These are phyloP conservation scores for Coniochaeta sp. DNA, from an alignment of 2,329 filamentous ascomycete genomes.

Conservation along the genomic window DNA sequence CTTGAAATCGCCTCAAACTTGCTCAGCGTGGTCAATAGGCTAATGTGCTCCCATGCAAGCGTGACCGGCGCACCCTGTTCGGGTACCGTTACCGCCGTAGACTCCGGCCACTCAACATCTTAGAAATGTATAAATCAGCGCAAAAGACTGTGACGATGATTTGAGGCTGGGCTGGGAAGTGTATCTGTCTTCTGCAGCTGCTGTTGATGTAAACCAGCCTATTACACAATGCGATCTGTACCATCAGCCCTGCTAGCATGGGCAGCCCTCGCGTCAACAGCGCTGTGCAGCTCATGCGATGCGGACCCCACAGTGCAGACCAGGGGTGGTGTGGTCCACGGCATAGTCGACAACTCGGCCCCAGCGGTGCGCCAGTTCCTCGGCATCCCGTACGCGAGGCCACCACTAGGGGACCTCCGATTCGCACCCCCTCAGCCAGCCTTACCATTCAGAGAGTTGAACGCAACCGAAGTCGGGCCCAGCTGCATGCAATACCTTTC, in stretches of 20 bases:
- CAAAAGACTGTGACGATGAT: no score
- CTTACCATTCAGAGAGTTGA: constrained; percentile 7
- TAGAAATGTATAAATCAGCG: no score
- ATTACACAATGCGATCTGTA: not conserved
- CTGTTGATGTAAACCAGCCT: no score
- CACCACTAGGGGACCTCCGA: constrained; percentile 17
- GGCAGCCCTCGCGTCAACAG: not conserved
- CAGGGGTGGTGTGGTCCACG: constrained; percentile 8
- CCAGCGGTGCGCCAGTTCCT: constrained; percentile 19
- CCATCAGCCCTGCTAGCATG: not conserved
- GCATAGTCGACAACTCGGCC: constrained; percentile 7
- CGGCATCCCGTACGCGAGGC: constrained; percentile 21
- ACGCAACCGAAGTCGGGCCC: constrained; percentile 11
- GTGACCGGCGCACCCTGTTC: no score
- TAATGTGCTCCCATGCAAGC: no score
- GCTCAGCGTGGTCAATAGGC: no score
- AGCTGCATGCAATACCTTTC: constrained; percentile 16
- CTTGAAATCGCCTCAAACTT: no score
- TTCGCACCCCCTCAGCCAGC: constrained; percentile 16
- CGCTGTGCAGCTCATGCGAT: not conserved
- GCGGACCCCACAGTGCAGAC: constrained; percentile 6
- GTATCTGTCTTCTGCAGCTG: no score
- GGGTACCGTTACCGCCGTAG: no score
- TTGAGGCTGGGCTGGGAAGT: no score
- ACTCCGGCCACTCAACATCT: no score